Conservation (phyloP, 495 filamentous ascomycete species). For the Bacidia gigantensis region DNA sequence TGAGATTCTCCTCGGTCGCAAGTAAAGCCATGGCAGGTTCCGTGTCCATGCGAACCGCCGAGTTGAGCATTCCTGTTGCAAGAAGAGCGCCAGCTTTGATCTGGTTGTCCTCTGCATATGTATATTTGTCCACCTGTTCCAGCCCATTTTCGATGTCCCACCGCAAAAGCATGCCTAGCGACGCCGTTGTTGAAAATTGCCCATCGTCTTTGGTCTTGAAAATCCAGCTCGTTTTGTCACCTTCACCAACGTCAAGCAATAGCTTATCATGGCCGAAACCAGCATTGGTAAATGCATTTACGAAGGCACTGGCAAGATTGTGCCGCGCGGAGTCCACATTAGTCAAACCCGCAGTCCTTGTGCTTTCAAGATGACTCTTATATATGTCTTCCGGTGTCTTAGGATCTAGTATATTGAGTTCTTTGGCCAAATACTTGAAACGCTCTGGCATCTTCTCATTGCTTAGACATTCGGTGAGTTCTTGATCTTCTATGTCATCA, state of each 20-base stretch:
- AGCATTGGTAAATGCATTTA: slow-evolving; percentile 92
- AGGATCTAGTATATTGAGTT: slow-evolving; percentile 91
- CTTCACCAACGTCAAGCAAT: slow-evolving; percentile 63
- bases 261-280: slow-evolving; percentile 93
- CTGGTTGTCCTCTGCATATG: slow-evolving; percentile 65
- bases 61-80: slow-evolving; percentile 86
- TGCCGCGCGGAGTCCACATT: slow-evolving; percentile 91
- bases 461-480: slow-evolving; percentile 67
- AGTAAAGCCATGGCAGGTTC: slow-evolving; percentile 83
- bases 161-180: slow-evolving; percentile 73
- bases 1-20: slow-evolving; percentile 58
- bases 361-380: slow-evolving; percentile 96
- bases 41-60: slow-evolving; percentile 69
- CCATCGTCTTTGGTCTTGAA: slow-evolving; percentile 99
- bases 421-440: slow-evolving; percentile 87
- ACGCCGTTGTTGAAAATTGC: slow-evolving; percentile 91
- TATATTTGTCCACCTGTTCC: slow-evolving; percentile 87
- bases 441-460: slow-evolving; percentile 80
- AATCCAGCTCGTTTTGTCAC: slow-evolving; percentile 81
- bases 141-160: slow-evolving; percentile 85
- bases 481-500: slow-evolving; percentile 52
- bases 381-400: slow-evolving; percentile 98
- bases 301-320: slow-evolving; percentile 90
- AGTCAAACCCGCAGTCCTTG: slow-evolving; percentile 75
- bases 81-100: slow-evolving; percentile 83